These are phyloP conservation scores for Trypanosoma caninum DNA, from an alignment of 208 protist genomes.

Conservation along the genomic window DNA sequence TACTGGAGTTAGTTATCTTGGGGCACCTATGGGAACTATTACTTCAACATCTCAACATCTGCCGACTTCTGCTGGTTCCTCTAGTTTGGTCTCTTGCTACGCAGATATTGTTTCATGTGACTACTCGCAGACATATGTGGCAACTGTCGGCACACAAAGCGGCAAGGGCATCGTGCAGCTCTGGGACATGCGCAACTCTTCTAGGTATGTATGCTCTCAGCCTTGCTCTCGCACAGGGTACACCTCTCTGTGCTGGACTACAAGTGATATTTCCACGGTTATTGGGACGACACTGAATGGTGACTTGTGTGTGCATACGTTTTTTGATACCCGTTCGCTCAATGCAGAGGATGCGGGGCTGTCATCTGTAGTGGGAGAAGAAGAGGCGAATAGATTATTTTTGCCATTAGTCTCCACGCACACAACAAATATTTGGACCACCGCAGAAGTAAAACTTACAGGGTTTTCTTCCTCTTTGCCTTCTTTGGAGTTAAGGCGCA, in stretches of 20 bases:
- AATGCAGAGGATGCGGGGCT: background rate
- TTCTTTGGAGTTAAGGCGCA: background rate
- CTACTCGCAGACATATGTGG: slow-evolving; percentile 52
- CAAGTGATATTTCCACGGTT: slow-evolving; percentile 31
- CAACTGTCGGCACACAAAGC: slow-evolving; percentile 35
- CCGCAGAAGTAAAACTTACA: no score
- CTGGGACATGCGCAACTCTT: slow-evolving; percentile 65
- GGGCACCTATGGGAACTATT: slow-evolving; percentile 29
- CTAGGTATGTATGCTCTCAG: slow-evolving; percentile 31
- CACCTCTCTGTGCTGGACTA: slow-evolving; percentile 64
- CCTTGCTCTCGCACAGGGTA: slow-evolving; percentile 35
- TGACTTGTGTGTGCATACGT: slow-evolving; percentile 37
- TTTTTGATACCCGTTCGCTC: slow-evolving; percentile 13
- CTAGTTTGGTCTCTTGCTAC: slow-evolving; percentile 35
- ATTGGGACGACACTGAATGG: slow-evolving; percentile 45
- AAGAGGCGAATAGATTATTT: background rate
- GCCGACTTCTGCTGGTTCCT: background rate
- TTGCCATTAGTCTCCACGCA: background rate
- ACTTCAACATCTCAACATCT: background rate
- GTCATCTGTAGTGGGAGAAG: background rate
- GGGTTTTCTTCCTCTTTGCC: background rate
- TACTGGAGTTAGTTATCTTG: slow-evolving; percentile 46
- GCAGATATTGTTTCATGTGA: slow-evolving; percentile 68
- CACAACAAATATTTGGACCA: no score
- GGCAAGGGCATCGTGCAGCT: slow-evolving; percentile 61